Base-by-base conservation (phyloP, 1,284 basidiomycete species). In the Ceratobasidium sp. region DNA sequence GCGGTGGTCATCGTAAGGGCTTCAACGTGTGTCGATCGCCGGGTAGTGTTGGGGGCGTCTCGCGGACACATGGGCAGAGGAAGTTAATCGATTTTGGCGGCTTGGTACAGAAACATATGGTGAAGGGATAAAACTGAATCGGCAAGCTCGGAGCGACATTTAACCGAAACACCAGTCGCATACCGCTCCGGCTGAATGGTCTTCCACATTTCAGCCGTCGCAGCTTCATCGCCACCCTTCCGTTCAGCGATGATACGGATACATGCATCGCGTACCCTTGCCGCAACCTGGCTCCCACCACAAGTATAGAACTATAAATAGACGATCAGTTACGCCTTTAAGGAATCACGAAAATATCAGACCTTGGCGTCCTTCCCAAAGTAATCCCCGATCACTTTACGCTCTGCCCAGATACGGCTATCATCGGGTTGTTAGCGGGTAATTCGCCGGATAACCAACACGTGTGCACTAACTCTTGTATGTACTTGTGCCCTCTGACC, bases 401-500 rank as follows among this genome's bases (percentile, higher is more conserved):
- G 74, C 34, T 74, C 74, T n/a, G 37, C 51, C 54, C 64, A 74
- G n/a, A 69, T 51, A 37, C 74, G 74, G 34, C 64, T 68, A 27
- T 29, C 41, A n/a, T n/a, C n/a, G n/a, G n/a, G n/a, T n/a, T n/a
- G 9, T n/a, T 13, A 22, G 29, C 54, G 11, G 37, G 34, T 37
- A 27, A 14, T 27, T 74, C 46, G 8, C 27, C 31, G 49, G 48
- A 43, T 59, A 27, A 19, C 8, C 64, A 53, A 58, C 43, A 13
- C 7, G 7, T 31, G 37, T 24, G 16, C 0, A 83, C 85, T 78
- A 74, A 86, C 85, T 86, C 83, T 79, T 86, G 85, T 9, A 87
- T 84, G 77, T 87, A 85, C 78, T 83, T 85, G 79, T 85, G 1
- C 85, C 85, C 16, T 80, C 75, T 1, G 84, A 84, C 43, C 81